A percentile compares a stretch with the other conserved stretches of the same genome.
Evolutionary conservation across 2,329 filamentous ascomycete genomes (phyloP).

Genomic region (Ophiostoma triangulosporum): DNA sequence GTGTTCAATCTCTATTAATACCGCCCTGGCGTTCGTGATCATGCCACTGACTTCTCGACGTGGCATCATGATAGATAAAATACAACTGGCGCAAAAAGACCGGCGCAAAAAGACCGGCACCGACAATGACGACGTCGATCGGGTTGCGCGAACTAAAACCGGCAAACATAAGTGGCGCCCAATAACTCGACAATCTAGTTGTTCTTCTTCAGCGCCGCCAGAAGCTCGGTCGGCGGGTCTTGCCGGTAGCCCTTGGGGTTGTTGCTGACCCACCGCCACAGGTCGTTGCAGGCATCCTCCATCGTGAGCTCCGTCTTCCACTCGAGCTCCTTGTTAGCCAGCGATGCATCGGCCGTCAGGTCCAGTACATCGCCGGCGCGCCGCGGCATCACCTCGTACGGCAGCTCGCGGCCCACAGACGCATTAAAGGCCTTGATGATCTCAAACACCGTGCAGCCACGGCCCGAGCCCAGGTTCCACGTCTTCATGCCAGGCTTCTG

Average conservation of each 20-base stretch:
- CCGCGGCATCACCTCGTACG: slow-evolving; percentile 74
- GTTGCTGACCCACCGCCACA: slow-evolving; percentile 96
- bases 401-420: slow-evolving; percentile 72
- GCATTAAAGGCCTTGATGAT: slow-evolving; percentile 91
- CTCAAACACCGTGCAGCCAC: slow-evolving; percentile 89
- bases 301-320: slow-evolving; percentile 89
- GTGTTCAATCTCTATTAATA: no score
- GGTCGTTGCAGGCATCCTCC: slow-evolving; percentile 83
- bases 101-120: no score
- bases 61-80: no score
- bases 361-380: slow-evolving; percentile 85
- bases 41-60: no score
- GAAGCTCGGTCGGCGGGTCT: slow-evolving; percentile 69
- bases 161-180: neutral
- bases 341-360: slow-evolving; percentile 78
- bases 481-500: slow-evolving; percentile 80
- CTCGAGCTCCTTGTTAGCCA: slow-evolving; percentile 75
- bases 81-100: no score
- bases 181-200: slow-evolving; percentile 6
- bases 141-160: no score
- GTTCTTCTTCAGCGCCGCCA: slow-evolving; percentile 40
- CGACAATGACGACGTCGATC: no score
- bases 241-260: slow-evolving; percentile 93
- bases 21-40: no score
- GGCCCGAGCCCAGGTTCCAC: slow-evolving; percentile 93